Conservation (phyloP, 805 yeast genomes). For the Cyberlindnera bimundalis region DNA sequence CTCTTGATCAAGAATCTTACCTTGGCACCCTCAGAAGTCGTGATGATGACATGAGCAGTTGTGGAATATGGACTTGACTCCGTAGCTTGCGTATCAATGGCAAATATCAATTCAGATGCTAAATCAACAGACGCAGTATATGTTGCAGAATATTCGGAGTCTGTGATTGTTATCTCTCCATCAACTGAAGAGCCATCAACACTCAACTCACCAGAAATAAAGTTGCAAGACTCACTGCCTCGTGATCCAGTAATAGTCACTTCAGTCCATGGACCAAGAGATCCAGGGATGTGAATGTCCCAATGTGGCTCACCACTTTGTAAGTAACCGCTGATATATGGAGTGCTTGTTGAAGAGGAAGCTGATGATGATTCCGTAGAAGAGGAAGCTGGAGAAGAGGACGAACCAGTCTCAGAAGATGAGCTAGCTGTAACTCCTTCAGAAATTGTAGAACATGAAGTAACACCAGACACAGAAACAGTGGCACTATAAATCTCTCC, state of each 20-base stretch:
- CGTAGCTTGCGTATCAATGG: conserved; percentile 60
- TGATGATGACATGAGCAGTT: conserved; percentile 24
- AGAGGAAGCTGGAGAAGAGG: not conserved
- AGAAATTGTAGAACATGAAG: not conserved
- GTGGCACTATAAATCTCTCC: not conserved
- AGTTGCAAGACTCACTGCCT: conserved; percentile 26
- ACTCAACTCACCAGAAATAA: conserved; percentile 34
- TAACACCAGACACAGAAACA: conserved; percentile 3
- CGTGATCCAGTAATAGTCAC: conserved; percentile 40
- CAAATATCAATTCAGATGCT: too few relatives aligned
- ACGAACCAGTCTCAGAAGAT: not conserved
- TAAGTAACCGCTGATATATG: conserved; percentile 3
- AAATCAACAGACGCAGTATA: too few relatives aligned
- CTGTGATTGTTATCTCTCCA: not conserved
- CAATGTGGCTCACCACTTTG: conserved; percentile 40
- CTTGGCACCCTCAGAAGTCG: conserved; percentile 17
- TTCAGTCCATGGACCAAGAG: conserved; percentile 60
- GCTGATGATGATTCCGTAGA: conserved; percentile 1
- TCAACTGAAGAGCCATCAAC: conserved; percentile 35
- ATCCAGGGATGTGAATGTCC: conserved; percentile 38
- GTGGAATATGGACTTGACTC: conserved; percentile 53
- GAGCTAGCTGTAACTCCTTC: not conserved
- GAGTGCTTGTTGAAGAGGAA: conserved; percentile 12
- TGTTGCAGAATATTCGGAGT: conserved; percentile 1
- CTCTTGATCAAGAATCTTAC: conserved; percentile 10